A percentile compares a stretch with the other conserved stretches of the same genome.
phyloP scores from a whole-genome alignment of 164 flowering plant species.

The Sextonia rubra region DNA sequence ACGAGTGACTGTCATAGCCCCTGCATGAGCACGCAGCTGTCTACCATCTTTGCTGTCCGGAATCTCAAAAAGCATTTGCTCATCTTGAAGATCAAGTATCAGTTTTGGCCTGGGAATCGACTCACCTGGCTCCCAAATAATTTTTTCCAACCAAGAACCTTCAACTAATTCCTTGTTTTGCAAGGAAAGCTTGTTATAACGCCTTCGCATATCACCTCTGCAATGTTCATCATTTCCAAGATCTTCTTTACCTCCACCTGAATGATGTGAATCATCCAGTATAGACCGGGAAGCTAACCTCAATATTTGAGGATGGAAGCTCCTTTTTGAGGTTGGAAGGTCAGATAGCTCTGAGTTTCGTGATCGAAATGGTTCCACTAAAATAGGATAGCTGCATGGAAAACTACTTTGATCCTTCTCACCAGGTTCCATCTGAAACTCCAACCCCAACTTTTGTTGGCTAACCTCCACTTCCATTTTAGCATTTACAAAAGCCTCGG shows the following conservation, averaged over 20 bases:
- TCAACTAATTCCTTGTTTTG: constrained; percentile 63
- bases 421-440: constrained; percentile 7
- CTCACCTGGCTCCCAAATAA: constrained; percentile 70
- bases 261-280: constrained; percentile 22
- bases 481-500: constrained; percentile 25
- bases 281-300: constrained; percentile 59
- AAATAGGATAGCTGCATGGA: constrained; percentile 27
- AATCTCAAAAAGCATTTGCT: constrained; percentile 93
- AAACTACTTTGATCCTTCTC: constrained; percentile 33
- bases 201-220: constrained; percentile 34
- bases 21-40: constrained; percentile 67
- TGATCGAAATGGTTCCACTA: constrained; percentile 61
- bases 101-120: constrained; percentile 57
- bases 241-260: constrained; percentile 28
- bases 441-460: background rate
- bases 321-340: constrained; percentile 21
- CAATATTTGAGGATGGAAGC: constrained; percentile 75
- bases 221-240: constrained; percentile 21
- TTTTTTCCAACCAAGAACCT: constrained; percentile 76
- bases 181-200: constrained; percentile 44
- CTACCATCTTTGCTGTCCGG: constrained; percentile 51
- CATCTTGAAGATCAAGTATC: constrained; percentile 91
- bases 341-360: constrained; percentile 23
- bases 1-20: constrained; percentile 75
- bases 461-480: constrained; percentile 23